A percentile compares a stretch with the other conserved stretches of the same genome.
phyloP scores from a whole-genome alignment of 2,329 filamentous ascomycete genomes.

The Emergomyces orientalis region DNA sequence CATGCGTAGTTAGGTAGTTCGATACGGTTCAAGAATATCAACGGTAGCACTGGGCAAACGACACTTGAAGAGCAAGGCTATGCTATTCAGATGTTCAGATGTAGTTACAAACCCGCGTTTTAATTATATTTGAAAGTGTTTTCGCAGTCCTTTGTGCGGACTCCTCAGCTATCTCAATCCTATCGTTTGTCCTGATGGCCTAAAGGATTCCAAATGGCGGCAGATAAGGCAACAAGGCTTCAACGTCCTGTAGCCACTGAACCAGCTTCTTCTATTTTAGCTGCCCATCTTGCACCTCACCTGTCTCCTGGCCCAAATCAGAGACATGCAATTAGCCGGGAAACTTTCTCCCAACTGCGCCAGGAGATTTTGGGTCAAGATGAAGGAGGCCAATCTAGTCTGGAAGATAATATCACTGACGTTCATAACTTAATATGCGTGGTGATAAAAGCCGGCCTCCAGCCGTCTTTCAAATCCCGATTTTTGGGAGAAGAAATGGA shows the following conservation, averaged over 20 bases:
- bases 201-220: neutral
- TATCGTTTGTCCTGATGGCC: neutral
- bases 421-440: slow-evolving; percentile 82
- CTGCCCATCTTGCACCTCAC: slow-evolving; percentile 77
- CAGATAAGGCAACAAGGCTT: neutral
- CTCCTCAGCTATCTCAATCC: neutral
- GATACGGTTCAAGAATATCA: too few relatives aligned
- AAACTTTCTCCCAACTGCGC: slow-evolving; percentile 66
- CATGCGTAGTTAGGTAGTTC: too few relatives aligned
- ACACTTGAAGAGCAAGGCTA: neutral
- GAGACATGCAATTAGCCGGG: slow-evolving; percentile 55
- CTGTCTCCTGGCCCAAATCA: slow-evolving; percentile 57
- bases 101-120: neutral
- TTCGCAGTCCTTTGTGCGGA: neutral
- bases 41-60: neutral
- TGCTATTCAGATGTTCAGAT: neutral
- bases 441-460: slow-evolving; percentile 68
- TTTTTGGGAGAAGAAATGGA: slow-evolving; percentile 36
- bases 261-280: slow-evolving; percentile 63
- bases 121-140: neutral
- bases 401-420: slow-evolving; percentile 60
- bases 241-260: slow-evolving; percentile 17
- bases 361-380: slow-evolving; percentile 50
- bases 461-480: slow-evolving; percentile 45
- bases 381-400: slow-evolving; percentile 36